Evolutionary conservation across 345 rosid genomes (phyloP).

Genomic region (Physaria fendleri): DNA sequence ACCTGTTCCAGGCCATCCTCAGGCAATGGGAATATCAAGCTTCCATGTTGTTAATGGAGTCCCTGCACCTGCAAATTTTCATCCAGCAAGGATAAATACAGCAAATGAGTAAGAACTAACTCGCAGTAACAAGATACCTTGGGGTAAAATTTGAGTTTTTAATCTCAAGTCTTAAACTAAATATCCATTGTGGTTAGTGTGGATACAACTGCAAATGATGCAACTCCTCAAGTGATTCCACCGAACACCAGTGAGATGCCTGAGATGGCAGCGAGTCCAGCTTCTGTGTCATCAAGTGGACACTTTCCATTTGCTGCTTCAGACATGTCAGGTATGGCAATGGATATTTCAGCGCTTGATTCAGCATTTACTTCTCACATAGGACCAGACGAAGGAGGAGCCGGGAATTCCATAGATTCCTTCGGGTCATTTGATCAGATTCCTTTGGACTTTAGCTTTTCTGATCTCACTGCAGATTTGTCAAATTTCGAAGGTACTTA

Average conservation of each 20-base stretch:
- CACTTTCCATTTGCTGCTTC: conserved; percentile 86
- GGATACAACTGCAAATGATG: conserved; percentile 54
- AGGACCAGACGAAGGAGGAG: conserved; percentile 56
- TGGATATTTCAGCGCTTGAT: conserved; percentile 79
- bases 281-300: conserved; percentile 86
- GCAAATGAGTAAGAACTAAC: conserved; percentile 63
- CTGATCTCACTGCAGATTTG: conserved; percentile 84
- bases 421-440: conserved; percentile 87
- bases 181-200: conserved; percentile 33
- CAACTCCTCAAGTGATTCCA: conserved; percentile 52
- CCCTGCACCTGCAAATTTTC: conserved; percentile 85
- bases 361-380: conserved; percentile 86
- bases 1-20: conserved; percentile 71
- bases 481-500: conserved; percentile 79
- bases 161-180: neutral
- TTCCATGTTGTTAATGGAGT: conserved; percentile 97
- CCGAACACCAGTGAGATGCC: conserved; percentile 57
- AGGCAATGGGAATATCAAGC: conserved; percentile 82
- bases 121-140: neutral
- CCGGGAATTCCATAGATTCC: conserved; percentile 65
- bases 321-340: conserved; percentile 83
- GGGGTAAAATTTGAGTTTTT: neutral
- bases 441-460: conserved; percentile 85
- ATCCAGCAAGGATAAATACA: conserved; percentile 69
- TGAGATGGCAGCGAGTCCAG: conserved; percentile 84